Conservation (phyloP, 768 basidiomycete species). For the Psilocybe subaeruginosa region DNA sequence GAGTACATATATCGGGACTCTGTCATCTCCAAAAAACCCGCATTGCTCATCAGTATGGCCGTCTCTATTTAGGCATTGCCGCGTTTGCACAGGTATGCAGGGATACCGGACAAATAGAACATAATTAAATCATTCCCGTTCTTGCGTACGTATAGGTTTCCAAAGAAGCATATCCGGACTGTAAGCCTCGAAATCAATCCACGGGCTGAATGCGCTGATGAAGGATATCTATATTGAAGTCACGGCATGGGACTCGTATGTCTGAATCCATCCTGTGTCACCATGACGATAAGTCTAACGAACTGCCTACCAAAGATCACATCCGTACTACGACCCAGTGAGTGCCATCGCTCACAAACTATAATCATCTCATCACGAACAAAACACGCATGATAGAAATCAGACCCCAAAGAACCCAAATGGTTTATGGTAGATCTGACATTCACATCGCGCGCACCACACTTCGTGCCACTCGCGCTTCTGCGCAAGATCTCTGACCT, state of each 20-base stretch:
- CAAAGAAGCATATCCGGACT: conserved; percentile 89
- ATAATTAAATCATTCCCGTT: conserved; percentile 3
- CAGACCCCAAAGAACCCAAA: conserved; percentile 71
- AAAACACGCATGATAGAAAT: conserved; percentile 56
- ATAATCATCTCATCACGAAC: neutral
- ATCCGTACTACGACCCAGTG: conserved; percentile 84
- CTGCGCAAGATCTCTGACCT: conserved; percentile 64
- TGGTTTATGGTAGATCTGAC: conserved; percentile 93
- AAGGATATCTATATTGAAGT: conserved; percentile 44
- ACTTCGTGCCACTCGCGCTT: conserved; percentile 81
- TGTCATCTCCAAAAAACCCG: neutral
- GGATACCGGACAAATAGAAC: neutral
- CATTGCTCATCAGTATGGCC: conserved; percentile 1
- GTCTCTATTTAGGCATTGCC: conserved; percentile 59
- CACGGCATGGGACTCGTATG: conserved; percentile 89
- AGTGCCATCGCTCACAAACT: conserved; percentile 1
- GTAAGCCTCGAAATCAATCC: conserved; percentile 45
- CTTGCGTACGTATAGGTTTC: conserved; percentile 51
- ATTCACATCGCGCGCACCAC: conserved; percentile 61
- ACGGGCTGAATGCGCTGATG: neutral
- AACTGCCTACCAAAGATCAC: conserved; percentile 36
- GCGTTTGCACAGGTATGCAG: conserved; percentile 74
- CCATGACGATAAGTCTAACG: conserved; percentile 1
- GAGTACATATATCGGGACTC: neutral
- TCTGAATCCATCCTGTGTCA: conserved; percentile 6